phyloP scores from a whole-genome alignment of 805 yeast species.

The Candida alai region DNA sequence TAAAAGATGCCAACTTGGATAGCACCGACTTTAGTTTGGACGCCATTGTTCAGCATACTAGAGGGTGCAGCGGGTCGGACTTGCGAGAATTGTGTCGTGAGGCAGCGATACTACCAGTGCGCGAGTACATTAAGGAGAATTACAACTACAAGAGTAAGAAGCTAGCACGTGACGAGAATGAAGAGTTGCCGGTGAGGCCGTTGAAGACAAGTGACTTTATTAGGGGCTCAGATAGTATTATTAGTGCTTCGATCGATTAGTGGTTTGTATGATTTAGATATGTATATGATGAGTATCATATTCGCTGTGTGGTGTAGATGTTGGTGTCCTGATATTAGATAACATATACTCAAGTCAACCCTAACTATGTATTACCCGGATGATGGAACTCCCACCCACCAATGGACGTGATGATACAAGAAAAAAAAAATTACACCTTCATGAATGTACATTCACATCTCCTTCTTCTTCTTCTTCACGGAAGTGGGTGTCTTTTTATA shows the following conservation, averaged over 20 bases:
- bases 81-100: constrained; percentile 87
- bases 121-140: constrained; percentile 74
- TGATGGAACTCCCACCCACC: no score
- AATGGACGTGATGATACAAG: no score
- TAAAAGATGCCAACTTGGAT: constrained; percentile 63
- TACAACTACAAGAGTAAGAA: constrained; percentile 46
- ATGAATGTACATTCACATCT: no score
- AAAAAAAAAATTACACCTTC: no score
- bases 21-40: constrained; percentile 52
- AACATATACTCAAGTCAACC: no score
- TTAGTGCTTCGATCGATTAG: constrained; percentile 1
- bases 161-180: constrained; percentile 19
- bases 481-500: no score
- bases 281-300: no score
- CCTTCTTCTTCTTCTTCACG: no score
- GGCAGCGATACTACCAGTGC: constrained; percentile 85
- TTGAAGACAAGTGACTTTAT: constrained; percentile 62
- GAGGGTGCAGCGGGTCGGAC: constrained; percentile 80
- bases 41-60: constrained; percentile 57
- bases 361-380: no score
- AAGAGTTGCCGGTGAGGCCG: constrained; percentile 52
- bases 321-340: no score
- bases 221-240: constrained; percentile 10
- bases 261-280: constrained; percentile 1
- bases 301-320: no score